Evolutionary conservation across 768 basidiomycete genomes (phyloP), one percentile per base, ranked within the genome.

Genomic region (Calocera viscosa): DNA sequence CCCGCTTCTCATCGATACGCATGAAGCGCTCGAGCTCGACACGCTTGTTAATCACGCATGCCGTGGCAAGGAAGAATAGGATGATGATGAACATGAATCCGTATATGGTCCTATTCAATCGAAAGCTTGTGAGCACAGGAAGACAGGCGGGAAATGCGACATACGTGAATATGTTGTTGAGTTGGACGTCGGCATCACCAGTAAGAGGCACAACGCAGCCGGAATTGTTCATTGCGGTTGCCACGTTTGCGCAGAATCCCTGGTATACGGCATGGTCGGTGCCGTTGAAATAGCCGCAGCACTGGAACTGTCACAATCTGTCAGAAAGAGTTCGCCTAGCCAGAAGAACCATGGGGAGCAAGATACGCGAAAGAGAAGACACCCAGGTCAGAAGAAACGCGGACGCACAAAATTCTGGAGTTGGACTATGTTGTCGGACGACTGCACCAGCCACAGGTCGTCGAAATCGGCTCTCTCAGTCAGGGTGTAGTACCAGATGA

Each of bases 1-100:
- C 91, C 70, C 90, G 87, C 78, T 94, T 95, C 66, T 84, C 84
- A 71, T 94, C 91, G 69, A 95, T 94, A 78, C 82, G 88, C 80
- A 84, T 86, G 82, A 95, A 94, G 38, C 92, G 86, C 71, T 89
- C 88, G 67, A 83, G 80, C 76, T 93, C 87, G 74, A 86, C 79
- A 71, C 91, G 83, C 90, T 82, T 86, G 74, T 89, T 91, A 73
- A 96, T 91, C 47, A 94, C 83, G 77, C 91, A 95, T 66, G 90
- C 80, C 26, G 90, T 87, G 7, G 90, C 85, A 63, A 95, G 79
- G 74, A 93, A 83, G 69, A 94, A 79, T 68, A 82, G 81, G 41
- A 89, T 76, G 65, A 93, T 80, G 70, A 93, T 82, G 8, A 88
- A 86, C 83, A 90, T 91, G 76, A 84, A 94, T 41, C 90, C 91